Base-by-base conservation (phyloP, 1,284 basidiomycete genomes). In the Veloporphyrellus conicus region DNA sequence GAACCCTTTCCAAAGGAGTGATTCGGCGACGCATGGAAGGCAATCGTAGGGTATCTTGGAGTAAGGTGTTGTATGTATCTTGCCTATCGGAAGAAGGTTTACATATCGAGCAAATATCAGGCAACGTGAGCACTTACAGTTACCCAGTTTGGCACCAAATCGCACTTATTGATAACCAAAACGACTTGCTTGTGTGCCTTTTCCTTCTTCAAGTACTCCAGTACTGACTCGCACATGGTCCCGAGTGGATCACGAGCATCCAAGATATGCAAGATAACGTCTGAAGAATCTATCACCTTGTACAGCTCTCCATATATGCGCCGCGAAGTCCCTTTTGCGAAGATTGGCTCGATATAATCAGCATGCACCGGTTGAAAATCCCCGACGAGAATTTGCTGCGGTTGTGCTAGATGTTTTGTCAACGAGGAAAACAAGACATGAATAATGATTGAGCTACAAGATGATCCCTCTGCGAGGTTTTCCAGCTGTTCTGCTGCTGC, bases 1-100 rank as follows among this genome's bases (percentile, higher is more conserved):
- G 94, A 93, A 27, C 95, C 96, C 72, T 98, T 98, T 55, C 94
- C 95, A 63, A 98, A 99, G 4, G 95, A 97, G 72, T 99, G 95
- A 70, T 96, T 98, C 53, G 96, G 94, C 14, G 93, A 96, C 1
- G 96, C 96, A 68, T 99, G 96, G 77, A 98, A 98, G 2, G 95
- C 95, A 56, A 99, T 87, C 3, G 94, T 97, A 7, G 95, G 95
- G 60, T 92, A 94, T 47, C 86, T 87, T 47, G 93, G 89, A 0
- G 93, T 96, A 16, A 99, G 82, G 64, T 97, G 87, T 72, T 96
- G 90, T 59, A 98, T 91, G 75, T 97, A 98, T 43, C 95, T 90
- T 52, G 94, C 93, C 93, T 96, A 57, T 29, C 41, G 43, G 15
- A 44, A 18, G 42, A 47, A 8, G 36, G 45, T 43, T 50, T 15